A percentile compares a stretch with the other conserved stretches of the same genome.
Evolutionary conservation across 2,329 filamentous ascomycete genomes (phyloP).

Genomic region (Myriangium duriaei): DNA sequence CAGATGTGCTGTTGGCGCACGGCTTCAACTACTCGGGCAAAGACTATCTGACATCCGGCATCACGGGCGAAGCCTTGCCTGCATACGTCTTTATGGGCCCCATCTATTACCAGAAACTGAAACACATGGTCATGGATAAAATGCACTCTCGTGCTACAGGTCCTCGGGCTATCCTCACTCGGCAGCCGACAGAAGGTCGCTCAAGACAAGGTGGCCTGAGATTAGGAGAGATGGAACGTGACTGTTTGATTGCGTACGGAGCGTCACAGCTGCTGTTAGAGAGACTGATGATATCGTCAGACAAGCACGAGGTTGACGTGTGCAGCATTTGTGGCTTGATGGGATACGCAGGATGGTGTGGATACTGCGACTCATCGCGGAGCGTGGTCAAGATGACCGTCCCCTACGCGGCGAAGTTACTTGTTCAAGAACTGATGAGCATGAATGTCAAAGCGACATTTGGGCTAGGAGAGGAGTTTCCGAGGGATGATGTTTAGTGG

Average conservation of each 20-base stretch:
- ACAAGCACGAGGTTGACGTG: slow-evolving; percentile 82
- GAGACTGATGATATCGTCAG: slow-evolving; percentile 85
- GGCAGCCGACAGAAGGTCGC: slow-evolving; percentile 91
- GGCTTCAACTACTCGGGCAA: slow-evolving; percentile 97
- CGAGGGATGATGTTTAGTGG: slow-evolving; percentile 28
- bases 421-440: slow-evolving; percentile 90
- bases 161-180: slow-evolving; percentile 79
- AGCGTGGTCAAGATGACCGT: slow-evolving; percentile 88
- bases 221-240: slow-evolving; percentile 96
- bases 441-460: slow-evolving; percentile 97
- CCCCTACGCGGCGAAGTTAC: slow-evolving; percentile 90
- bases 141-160: slow-evolving; percentile 94
- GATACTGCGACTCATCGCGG: slow-evolving; percentile 75
- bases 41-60: slow-evolving; percentile 88
- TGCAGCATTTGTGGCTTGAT: slow-evolving; percentile 92
- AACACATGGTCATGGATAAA: slow-evolving; percentile 99
- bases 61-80: slow-evolving; percentile 85
- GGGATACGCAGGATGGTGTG: slow-evolving; percentile 89
- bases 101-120: slow-evolving; percentile 98
- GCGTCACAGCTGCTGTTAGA: slow-evolving; percentile 86
- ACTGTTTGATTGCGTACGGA: slow-evolving; percentile 94
- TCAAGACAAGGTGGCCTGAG: slow-evolving; percentile 84
- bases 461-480: slow-evolving; percentile 89
- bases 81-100: slow-evolving; percentile 98
- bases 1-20: slow-evolving; percentile 66